Evolutionary conservation across 768 basidiomycete genomes (phyloP).

Genomic region (Leccinum boreale): DNA sequence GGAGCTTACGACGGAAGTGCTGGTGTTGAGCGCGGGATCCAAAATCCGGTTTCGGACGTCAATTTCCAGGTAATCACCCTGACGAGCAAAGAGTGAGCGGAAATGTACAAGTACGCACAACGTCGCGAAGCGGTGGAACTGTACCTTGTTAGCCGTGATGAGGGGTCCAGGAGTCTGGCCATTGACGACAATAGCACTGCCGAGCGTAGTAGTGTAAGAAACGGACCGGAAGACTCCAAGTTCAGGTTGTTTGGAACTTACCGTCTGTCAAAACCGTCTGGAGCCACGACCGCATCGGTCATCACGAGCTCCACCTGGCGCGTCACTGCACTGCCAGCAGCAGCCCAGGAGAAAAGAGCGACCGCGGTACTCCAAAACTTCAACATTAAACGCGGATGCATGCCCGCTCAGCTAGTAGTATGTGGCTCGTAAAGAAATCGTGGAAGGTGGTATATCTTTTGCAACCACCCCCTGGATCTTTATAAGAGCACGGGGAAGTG

Average conservation of each 20-base stretch:
- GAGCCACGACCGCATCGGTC: constrained; percentile 37
- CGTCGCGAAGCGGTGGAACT: not conserved
- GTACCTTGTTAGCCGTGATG: constrained; percentile 39
- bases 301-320: constrained; percentile 28
- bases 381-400: constrained; percentile 7
- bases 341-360: constrained; percentile 6
- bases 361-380: not conserved
- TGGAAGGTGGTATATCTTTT: not conserved
- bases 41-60: constrained; percentile 40
- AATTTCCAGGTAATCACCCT: constrained; percentile 41
- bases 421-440: not conserved
- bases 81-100: not conserved
- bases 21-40: constrained; percentile 37
- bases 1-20: constrained; percentile 39
- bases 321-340: constrained; percentile 5
- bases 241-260: constrained; percentile 5
- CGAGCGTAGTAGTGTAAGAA: constrained; percentile 13
- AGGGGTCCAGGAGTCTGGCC: constrained; percentile 39
- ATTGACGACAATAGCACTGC: constrained; percentile 39
- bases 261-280: constrained; percentile 40
- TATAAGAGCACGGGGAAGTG: not conserved
- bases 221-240: not conserved
- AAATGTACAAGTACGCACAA: not conserved
- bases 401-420: not conserved
- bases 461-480: not conserved